Evolutionary conservation across 306 rosid species (phyloP).

Genomic region (Ochetophila trinervis): DNA sequence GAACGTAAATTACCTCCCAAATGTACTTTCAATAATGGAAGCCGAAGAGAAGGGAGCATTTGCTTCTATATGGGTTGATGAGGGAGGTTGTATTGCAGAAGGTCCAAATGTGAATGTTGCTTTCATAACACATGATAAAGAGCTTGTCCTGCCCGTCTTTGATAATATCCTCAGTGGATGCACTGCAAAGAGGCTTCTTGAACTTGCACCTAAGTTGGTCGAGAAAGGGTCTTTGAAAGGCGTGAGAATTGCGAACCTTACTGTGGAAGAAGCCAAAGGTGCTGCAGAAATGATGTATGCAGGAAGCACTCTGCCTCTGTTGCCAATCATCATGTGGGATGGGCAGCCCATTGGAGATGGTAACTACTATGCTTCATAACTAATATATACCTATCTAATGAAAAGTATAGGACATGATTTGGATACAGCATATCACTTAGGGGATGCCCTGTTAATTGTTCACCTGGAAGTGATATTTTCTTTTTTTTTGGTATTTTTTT

Average conservation of each 20-base stretch:
- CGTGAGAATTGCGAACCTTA: conserved; percentile 39
- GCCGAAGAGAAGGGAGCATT: conserved; percentile 83
- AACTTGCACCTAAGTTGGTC: conserved; percentile 64
- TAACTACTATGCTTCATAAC: conserved; percentile 24
- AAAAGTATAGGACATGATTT: too few species aligned
- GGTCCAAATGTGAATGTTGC: conserved; percentile 97
- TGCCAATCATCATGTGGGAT: conserved; percentile 83
- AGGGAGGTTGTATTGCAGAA: conserved; percentile 78
- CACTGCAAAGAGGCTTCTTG: conserved; percentile 75
- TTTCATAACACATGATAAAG: conserved; percentile 69
- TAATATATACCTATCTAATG: neutral
- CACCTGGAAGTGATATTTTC: too few species aligned
- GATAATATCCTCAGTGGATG: conserved; percentile 71
- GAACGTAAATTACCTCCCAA: conserved; percentile 90
- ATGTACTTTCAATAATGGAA: conserved; percentile 71
- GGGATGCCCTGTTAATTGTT: too few species aligned
- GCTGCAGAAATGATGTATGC: conserved; percentile 88
- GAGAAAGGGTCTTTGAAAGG: conserved; percentile 56
- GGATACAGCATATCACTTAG: too few species aligned
- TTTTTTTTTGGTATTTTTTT: too few species aligned
- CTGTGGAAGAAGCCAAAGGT: conserved; percentile 60
- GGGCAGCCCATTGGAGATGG: conserved; percentile 74
- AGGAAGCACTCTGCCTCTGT: conserved; percentile 83
- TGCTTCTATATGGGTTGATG: conserved; percentile 86
- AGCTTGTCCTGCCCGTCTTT: conserved; percentile 71